Conservation (phyloP, 2,329 filamentous ascomycete species). For the Calonectria crousiana region DNA sequence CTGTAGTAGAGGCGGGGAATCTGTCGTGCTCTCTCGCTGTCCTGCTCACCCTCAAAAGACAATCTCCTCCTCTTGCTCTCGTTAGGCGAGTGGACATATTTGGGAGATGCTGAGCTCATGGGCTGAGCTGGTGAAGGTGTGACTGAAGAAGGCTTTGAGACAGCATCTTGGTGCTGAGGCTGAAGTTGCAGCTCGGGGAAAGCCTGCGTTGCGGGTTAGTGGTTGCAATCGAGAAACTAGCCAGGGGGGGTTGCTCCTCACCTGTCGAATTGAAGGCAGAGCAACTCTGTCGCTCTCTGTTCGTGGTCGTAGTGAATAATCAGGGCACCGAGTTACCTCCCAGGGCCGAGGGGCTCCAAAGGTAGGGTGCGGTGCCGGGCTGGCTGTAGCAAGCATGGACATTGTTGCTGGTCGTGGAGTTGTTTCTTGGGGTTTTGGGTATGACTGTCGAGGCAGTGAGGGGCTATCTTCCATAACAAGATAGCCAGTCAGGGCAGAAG, state of each 20-base stretch:
- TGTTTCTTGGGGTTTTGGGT: conserved; percentile 42
- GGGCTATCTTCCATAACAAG: conserved; percentile 58
- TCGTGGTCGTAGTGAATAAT: conserved; percentile 51
- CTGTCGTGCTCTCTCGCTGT: conserved; percentile 55
- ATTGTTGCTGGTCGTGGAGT: conserved; percentile 53
- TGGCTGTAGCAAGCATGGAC: conserved; percentile 63
- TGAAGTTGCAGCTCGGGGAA: conserved; percentile 59
- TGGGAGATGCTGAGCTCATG: conserved; percentile 53
- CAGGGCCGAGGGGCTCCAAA: conserved; percentile 57
- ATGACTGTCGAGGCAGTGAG: conserved; percentile 46
- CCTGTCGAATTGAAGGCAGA: conserved; percentile 67
- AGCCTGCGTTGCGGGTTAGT: conserved; percentile 50
- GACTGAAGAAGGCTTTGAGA: conserved; percentile 47
- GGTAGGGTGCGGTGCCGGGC: conserved; percentile 54
- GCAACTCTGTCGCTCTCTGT: conserved; percentile 56
- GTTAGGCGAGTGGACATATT: conserved; percentile 64
- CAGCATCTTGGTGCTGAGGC: conserved; percentile 48
- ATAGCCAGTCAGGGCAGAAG: conserved; percentile 31
- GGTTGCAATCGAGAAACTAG: not conserved
- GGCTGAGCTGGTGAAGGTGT: conserved; percentile 50
- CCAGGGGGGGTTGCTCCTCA: conserved; percentile 42
- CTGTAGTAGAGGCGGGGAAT: conserved; percentile 61
- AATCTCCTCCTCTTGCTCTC: conserved; percentile 62
- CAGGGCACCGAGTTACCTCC: conserved; percentile 51
- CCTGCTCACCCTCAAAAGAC: conserved; percentile 56